phyloP scores from a whole-genome alignment of 768 basidiomycete genomes.

The Daedaleopsis nitida region DNA sequence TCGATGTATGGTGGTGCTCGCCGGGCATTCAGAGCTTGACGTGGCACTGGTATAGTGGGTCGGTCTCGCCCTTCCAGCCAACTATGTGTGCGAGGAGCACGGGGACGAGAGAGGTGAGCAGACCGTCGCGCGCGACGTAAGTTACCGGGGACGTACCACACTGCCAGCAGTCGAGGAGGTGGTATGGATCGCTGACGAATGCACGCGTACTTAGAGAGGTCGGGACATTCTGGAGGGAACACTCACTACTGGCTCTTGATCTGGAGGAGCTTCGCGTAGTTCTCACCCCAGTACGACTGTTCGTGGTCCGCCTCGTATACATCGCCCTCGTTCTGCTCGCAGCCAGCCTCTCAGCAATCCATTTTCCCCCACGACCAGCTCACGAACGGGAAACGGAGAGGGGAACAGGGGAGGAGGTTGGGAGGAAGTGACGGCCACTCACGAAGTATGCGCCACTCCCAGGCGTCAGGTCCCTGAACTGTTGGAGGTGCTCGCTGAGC shows the following conservation, averaged over 20 bases:
- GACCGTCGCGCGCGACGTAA: background rate
- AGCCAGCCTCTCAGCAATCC: background rate
- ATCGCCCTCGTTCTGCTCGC: constrained; percentile 35
- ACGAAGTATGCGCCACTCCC: constrained; percentile 37
- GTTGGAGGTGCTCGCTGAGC: constrained; percentile 19
- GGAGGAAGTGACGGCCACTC: constrained; percentile 5
- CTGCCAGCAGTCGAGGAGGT: constrained; percentile 37
- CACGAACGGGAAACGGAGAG: background rate
- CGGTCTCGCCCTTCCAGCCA: constrained; percentile 32
- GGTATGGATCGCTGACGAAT: constrained; percentile 29
- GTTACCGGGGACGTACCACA: constrained; percentile 30
- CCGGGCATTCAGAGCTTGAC: constrained; percentile 5
- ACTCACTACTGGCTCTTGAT: constrained; percentile 40
- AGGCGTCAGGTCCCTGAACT: constrained; percentile 28
- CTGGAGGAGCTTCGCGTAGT: constrained; percentile 32
- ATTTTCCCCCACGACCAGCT: background rate
- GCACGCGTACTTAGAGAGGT: background rate
- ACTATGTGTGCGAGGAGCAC: constrained; percentile 21
- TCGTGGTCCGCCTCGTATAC: constrained; percentile 36
- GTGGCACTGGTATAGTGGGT: constrained; percentile 26
- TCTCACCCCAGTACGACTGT: constrained; percentile 37
- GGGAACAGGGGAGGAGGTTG: background rate
- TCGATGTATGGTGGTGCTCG: too few species aligned
- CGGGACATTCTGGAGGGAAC: too few species aligned
- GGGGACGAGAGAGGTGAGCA: background rate